Evolutionary conservation across 441 rosid genomes (phyloP).

Genomic region (Gossypium davidsonii): DNA sequence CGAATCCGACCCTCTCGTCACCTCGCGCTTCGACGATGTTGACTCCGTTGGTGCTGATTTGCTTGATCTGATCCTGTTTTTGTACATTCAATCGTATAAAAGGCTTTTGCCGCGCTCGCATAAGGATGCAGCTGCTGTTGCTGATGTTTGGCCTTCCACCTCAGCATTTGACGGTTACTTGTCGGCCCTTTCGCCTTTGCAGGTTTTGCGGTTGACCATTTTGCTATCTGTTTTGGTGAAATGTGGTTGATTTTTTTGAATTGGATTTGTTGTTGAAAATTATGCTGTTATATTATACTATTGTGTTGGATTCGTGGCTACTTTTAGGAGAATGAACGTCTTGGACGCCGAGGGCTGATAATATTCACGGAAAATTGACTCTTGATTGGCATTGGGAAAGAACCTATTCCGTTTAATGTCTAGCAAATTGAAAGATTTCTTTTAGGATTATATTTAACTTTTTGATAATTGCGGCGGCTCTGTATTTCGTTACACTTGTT

Average conservation of each 20-base stretch:
- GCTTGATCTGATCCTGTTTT: constrained; percentile 71
- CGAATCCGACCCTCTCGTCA: constrained; percentile 64
- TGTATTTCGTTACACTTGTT: too few relatives aligned
- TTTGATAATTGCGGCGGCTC: not conserved
- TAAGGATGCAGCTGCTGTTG: constrained; percentile 86
- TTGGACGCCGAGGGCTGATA: not conserved
- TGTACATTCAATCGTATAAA: constrained; percentile 92
- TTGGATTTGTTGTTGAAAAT: not conserved
- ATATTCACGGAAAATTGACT: not conserved
- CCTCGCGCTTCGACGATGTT: constrained; percentile 43
- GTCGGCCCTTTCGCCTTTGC: constrained; percentile 92
- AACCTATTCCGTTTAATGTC: not conserved
- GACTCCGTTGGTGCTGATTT: constrained; percentile 72
- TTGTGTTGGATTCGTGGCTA: not conserved
- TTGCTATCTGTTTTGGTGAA: constrained; percentile 1
- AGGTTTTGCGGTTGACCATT: constrained; percentile 38
- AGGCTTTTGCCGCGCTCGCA: constrained; percentile 81
- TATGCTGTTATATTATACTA: not conserved
- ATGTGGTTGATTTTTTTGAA: not conserved
- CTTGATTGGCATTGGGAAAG: not conserved
- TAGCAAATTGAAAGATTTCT: not conserved
- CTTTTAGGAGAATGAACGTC: not conserved
- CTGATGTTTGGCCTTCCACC: constrained; percentile 98
- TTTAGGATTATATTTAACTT: not conserved
- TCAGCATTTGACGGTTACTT: constrained; percentile 94